Evolutionary conservation across 202 grass and related monocot species (phyloP), one percentile per base, ranked within the genome.

Genomic region (Hordeum pubiflorum): DNA sequence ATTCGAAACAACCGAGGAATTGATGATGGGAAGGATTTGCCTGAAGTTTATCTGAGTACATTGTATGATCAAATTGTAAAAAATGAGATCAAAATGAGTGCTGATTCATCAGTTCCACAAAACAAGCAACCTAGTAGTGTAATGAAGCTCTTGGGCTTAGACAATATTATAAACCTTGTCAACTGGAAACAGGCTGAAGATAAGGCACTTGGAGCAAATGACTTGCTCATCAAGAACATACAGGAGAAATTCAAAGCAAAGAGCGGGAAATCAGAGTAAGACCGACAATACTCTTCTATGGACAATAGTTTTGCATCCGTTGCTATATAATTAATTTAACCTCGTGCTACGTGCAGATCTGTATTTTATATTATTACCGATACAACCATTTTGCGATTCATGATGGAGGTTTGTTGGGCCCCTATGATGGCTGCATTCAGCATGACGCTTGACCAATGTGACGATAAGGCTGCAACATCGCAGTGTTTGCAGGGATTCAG

Each of bases 361-460:
- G 79, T 90, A 71, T 99, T 95, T 88, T 93, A 92, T 86, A 76
- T 91, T 79, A 92, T 93, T 40, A 96, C 75, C 44, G 96, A 99
- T 65, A 88, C 90, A 70, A 91, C 89, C 43, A 99, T 99, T 82
- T 89, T 99, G 44, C 90, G 85, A 76, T 94, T 95, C 85, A 99
- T 99, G 92, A 92, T 99, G 84, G 96, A 99, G 78, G 96, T 95
- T 81, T 99, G 92, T 61, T 99, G 96, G 96, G 96, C 96, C 52
- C 96, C 96, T 63, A 92, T 99, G 92, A 95, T 99, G 92, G 96
- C 90, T 83, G 96, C 96, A 79, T 99, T 99, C 87, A 99, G 96
- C 88, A 89, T 99, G 76, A 95, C 96, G 17, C 90, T 99, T 69
- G 96, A 99, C 83, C 88, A 91, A 72, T 93, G 89, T 84, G 90